A percentile compares a stretch with the other conserved stretches of the same genome.
phyloP scores from a whole-genome alignment of 768 basidiomycete genomes.

The Trametes villosa region DNA sequence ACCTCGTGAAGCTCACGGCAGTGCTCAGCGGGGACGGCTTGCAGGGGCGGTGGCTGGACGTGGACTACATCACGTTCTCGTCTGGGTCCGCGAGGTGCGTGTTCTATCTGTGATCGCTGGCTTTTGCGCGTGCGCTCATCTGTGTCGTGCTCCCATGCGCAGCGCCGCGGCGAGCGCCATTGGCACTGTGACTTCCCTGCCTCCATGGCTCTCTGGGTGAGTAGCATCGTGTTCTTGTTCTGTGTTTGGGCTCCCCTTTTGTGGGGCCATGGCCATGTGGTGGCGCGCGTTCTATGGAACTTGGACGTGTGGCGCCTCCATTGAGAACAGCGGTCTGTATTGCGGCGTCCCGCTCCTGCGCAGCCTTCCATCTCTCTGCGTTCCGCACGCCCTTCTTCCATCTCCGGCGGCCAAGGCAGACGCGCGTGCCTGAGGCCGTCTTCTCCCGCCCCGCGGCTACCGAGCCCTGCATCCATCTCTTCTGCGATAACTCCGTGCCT shows the following conservation, averaged over 20 bases:
- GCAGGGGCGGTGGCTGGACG: slow-evolving; percentile 31
- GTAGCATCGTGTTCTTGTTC: not conserved
- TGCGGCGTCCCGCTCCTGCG: not conserved
- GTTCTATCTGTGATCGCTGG: slow-evolving; percentile 1
- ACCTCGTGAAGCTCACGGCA: slow-evolving; percentile 30
- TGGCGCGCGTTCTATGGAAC: not conserved
- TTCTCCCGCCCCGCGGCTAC: not conserved
- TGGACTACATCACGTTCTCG: slow-evolving; percentile 34
- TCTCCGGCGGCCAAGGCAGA: not conserved
- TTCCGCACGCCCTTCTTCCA: not conserved
- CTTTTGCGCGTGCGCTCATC: not conserved
- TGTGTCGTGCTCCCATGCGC: not conserved
- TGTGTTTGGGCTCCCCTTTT: not conserved
- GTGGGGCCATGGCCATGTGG: not conserved
- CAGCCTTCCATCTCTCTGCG: not conserved
- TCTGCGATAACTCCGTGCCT: not conserved
- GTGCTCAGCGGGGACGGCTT: slow-evolving; percentile 12
- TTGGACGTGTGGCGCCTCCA: no score
- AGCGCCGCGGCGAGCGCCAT: slow-evolving; percentile 2
- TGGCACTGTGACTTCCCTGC: slow-evolving; percentile 12
- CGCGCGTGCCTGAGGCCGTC: not conserved
- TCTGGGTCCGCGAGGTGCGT: slow-evolving; percentile 4
- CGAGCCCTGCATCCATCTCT: not conserved
- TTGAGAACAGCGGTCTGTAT: not conserved
- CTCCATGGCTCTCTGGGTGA: slow-evolving; percentile 16